Evolutionary conservation across 2,329 filamentous ascomycete genomes (phyloP), one percentile per base, ranked within the genome.

Genomic region (Talaromyces sp.): DNA sequence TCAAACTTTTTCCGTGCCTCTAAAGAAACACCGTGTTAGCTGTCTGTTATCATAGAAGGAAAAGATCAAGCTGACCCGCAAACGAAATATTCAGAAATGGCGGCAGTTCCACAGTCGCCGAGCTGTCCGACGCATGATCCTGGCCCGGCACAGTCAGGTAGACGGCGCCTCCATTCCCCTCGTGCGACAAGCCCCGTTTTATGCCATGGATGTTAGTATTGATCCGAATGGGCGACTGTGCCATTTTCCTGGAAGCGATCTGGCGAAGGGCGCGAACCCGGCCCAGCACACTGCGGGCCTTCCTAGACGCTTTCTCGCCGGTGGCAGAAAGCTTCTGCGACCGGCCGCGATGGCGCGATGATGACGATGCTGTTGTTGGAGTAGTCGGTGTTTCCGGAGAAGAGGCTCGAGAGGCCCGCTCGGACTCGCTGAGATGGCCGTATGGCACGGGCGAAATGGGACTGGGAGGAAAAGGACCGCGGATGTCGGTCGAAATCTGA

Each of bases 1-100:
- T 81, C 75, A 70, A 88, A 89, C 68, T 85, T 87, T 60, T 77
- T 72, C 62, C 81, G 78, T 55, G 88, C 79, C 59, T 87, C 85
- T 86, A 67, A 56, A 29, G 64, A 61, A 55, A 24, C 31, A 21
- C 52, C 19, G 11, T 27, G 52, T 54, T 29, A 27, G 14, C 29
- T 31, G 4, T 46, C 17, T 26, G 55, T 8, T 17, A 46, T 35
- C 52, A 10, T 17, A 55, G 21, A 13, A 8, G 19, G 19, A 46
- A 21, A 46, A 14, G 13, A 24, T 9, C 41, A 32, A 41, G 73
- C 73, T 69, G 50, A 78, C 75, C 75, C 64, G 69, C 61, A 54
- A 69, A 66, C 10, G 75, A 69, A 65, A 74, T 74, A 55, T 71
- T 72, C 31, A 78, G 64, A 61, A 77, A 78, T 21, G 73, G 67